Evolutionary conservation across 257 asterid genomes (phyloP).

Genomic region (Verbascum thapsus): DNA sequence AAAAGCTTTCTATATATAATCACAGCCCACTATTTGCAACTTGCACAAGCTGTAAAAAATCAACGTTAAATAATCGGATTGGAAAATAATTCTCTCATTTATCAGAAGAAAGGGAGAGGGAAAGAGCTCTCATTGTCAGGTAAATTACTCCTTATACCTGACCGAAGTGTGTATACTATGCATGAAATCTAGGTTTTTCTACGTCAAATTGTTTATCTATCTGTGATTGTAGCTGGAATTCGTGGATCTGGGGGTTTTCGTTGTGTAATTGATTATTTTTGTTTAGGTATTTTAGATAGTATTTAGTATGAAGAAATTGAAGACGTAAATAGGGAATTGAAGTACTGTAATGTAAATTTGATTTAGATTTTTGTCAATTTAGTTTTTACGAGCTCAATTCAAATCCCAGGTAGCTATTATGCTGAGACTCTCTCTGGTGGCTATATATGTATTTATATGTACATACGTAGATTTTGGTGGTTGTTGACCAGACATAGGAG

Average conservation of each 20-base stretch:
- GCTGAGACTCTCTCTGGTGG: too few relatives aligned
- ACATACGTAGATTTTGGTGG: too few relatives aligned
- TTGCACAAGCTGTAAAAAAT: too few relatives aligned
- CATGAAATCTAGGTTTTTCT: slow-evolving; percentile 20
- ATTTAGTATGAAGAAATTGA: too few relatives aligned
- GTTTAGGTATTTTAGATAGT: not conserved
- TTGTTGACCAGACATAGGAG: too few relatives aligned
- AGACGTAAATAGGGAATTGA: too few relatives aligned
- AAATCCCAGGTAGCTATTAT: too few relatives aligned
- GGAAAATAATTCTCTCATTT: not conserved
- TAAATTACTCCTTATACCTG: slow-evolving; percentile 5
- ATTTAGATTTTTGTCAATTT: too few relatives aligned
- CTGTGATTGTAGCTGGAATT: slow-evolving; percentile 3
- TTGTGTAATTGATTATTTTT: slow-evolving; percentile 13
- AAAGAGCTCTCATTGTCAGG: slow-evolving; percentile 32
- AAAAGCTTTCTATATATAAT: too few relatives aligned
- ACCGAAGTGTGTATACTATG: not conserved
- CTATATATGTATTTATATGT: too few relatives aligned
- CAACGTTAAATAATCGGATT: too few relatives aligned
- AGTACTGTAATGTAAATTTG: too few relatives aligned
- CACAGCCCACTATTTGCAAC: slow-evolving; percentile 15
- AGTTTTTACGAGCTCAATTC: not conserved
- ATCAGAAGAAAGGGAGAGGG: not conserved
- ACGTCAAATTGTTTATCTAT: slow-evolving; percentile 22
- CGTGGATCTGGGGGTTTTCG: slow-evolving; percentile 37